Conservation (phyloP, 805 yeast species). For the Saccharomycopsis oosterbeekiorum region DNA sequence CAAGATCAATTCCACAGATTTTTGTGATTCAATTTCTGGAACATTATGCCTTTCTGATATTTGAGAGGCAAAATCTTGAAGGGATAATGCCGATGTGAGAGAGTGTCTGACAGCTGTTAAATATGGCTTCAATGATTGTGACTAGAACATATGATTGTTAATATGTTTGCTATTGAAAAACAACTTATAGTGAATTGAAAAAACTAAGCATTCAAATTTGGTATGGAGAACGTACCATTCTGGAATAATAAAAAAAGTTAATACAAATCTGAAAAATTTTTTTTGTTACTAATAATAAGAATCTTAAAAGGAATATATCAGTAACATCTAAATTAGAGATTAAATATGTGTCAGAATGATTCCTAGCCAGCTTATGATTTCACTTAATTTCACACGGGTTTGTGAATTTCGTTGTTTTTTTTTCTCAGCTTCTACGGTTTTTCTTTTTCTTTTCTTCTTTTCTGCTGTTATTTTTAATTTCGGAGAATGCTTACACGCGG, state of each 20-base stretch:
- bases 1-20: conserved; percentile 73
- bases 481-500: neutral
- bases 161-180: neutral
- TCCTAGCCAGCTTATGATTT: too few relatives aligned
- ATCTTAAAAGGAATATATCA: too few relatives aligned
- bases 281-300: too few relatives aligned
- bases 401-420: neutral
- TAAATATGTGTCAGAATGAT: too few relatives aligned
- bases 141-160: conserved; percentile 34
- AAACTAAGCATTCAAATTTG: neutral
- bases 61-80: conserved; percentile 92
- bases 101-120: conserved; percentile 89
- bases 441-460: neutral
- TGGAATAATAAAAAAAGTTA: neutral
- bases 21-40: conserved; percentile 87
- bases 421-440: neutral
- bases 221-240: neutral
- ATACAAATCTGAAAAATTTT: neutral
- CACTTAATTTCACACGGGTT: too few relatives aligned
- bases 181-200: neutral
- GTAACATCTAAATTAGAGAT: too few relatives aligned
- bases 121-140: conserved; percentile 95
- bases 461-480: neutral
- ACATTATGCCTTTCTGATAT: conserved; percentile 93
- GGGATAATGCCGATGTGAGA: conserved; percentile 83